Evolutionary conservation across 1,139 yeast genomes (phyloP).

Genomic region (Yarrowia galli): DNA sequence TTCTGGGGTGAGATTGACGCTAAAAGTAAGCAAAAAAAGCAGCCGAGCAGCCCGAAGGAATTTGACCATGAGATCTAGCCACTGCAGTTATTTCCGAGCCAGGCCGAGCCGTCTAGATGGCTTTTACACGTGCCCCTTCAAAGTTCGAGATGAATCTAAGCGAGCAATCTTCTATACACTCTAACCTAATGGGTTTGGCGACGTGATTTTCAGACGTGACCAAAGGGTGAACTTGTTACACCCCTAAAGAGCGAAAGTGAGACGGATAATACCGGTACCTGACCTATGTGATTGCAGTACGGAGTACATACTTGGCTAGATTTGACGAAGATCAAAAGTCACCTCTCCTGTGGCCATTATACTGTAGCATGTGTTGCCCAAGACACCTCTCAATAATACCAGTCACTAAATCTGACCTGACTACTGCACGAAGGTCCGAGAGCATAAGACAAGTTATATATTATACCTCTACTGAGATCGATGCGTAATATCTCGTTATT

Average conservation of each 20-base stretch:
- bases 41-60: not conserved
- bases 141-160: not conserved
- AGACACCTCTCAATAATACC: not conserved
- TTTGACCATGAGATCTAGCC: not conserved
- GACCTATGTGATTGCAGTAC: too few species aligned
- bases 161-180: conserved; percentile 15
- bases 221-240: conserved; percentile 8
- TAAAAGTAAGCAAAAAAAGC: not conserved
- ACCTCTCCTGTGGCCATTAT: too few species aligned
- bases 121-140: not conserved
- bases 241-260: not conserved
- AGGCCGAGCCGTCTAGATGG: not conserved
- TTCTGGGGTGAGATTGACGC: too few species aligned
- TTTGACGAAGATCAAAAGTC: too few species aligned
- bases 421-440: not conserved
- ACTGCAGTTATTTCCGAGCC: not conserved
- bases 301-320: too few species aligned
- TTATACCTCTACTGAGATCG: not conserved
- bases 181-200: conserved; percentile 27
- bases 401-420: not conserved
- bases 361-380: not conserved
- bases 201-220: conserved; percentile 6
- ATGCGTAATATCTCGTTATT: not conserved
- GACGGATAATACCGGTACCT: too few species aligned
- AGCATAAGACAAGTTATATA: not conserved